Evolutionary conservation across 805 yeast genomes (phyloP).

Genomic region (Candida sphagnicola): DNA sequence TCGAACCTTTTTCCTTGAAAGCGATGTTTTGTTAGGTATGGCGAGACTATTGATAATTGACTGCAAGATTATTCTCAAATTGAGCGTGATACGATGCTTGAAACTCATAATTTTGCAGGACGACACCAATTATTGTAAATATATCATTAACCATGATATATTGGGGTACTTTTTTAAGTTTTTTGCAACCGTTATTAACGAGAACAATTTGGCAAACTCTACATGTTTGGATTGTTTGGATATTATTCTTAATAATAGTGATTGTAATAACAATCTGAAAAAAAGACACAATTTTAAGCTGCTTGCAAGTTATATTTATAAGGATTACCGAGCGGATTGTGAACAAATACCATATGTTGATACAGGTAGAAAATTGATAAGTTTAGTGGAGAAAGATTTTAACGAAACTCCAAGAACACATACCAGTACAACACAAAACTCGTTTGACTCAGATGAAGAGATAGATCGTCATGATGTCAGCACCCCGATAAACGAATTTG

Average conservation of each 20-base stretch:
- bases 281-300: slow-evolving; percentile 21
- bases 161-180: slow-evolving; percentile 47
- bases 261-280: slow-evolving; percentile 8
- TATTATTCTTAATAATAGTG: slow-evolving; percentile 27
- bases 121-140: slow-evolving; percentile 56
- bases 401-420: slow-evolving; percentile 5
- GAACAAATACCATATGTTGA: slow-evolving; percentile 18
- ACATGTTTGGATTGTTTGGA: slow-evolving; percentile 69
- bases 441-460: slow-evolving; percentile 19
- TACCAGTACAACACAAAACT: slow-evolving; percentile 2
- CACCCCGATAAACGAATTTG: slow-evolving; percentile 21
- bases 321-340: slow-evolving; percentile 25
- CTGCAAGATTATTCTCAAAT: slow-evolving; percentile 50
- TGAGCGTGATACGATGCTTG: slow-evolving; percentile 68
- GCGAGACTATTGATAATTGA: slow-evolving; percentile 40
- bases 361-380: slow-evolving; percentile 24
- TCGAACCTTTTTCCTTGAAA: slow-evolving; percentile 59
- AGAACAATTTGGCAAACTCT: slow-evolving; percentile 68
- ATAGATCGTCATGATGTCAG: slow-evolving; percentile 17
- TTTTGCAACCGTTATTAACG: slow-evolving; percentile 43
- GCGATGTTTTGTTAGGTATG: slow-evolving; percentile 55
- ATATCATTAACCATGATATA: slow-evolving; percentile 53
- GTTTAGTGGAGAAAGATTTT: slow-evolving; percentile 17
- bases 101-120: slow-evolving; percentile 58
- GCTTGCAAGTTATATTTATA: slow-evolving; percentile 27